Evolutionary conservation across 2,329 filamentous ascomycete species (phyloP), one percentile per base, ranked within the genome.

Genomic region (Bipolaris gigantea): DNA sequence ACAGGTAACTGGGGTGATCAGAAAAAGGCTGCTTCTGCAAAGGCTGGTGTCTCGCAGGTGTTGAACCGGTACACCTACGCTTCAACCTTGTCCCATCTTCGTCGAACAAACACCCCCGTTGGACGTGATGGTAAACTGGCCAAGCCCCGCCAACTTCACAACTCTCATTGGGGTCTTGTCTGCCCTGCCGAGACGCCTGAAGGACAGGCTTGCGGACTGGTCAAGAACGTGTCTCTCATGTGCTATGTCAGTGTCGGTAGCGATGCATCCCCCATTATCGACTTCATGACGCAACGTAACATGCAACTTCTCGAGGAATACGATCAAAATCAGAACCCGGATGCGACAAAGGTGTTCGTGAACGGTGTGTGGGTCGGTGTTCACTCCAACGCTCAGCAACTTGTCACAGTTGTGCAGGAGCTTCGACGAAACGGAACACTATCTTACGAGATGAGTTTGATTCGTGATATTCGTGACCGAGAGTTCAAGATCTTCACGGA

Each of bases 1-100:
- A 99, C 94, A 13, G 94, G 94, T 63, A 99, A 99, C 77, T 99
- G 94, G 95, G 95, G 94, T 70, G 94, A 99, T 63, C 94, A 99
- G 80, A 99, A 97, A 83, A 99, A 97, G 80, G 92, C 94, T 18
- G 89, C 90, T 66, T 93, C 89, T 65, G 90, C 92, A 1, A 97
- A 95, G 61, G 94, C 94, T 42, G 95, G 94, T 82, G 94, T 99
- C 42, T 97, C 93, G 43, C 94, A 99, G 77, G 95, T 99, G 77
- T 79, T 99, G 69, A 99, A 97, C 79, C 86, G 94, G 73, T 99
- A 97, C 74, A 97, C 95, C 0, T 99, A 97, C 71, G 87, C 94
- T 15, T 99, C 95, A 36, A 97, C 93, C 0, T 78, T 99, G 39
- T 99, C 94, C 16, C 95, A 99, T 87, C 83, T 99, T 77, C 88